These are phyloP conservation scores for Epichloe glyceriae DNA, from an alignment of 2,329 filamentous ascomycete genomes.

Conservation along the genomic window DNA sequence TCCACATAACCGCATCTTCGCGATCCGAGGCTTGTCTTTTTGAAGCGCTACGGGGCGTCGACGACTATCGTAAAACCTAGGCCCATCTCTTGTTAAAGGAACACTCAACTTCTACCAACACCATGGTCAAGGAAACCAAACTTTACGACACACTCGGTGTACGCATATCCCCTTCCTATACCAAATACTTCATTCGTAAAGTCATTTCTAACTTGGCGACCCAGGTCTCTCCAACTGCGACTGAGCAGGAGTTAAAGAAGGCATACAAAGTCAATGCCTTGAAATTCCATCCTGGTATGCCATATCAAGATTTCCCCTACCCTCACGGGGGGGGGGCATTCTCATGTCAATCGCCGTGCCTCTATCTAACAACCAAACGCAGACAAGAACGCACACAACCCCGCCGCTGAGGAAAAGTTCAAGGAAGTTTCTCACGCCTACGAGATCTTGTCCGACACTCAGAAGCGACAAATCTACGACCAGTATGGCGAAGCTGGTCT, in stretches of 20 bases:
- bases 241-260: constrained; percentile 80
- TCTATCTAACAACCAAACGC: constrained; percentile 2
- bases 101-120: constrained; percentile 18
- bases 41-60: constrained; percentile 4
- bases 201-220: background rate
- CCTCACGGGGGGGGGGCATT: background rate
- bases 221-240: constrained; percentile 65
- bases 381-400: constrained; percentile 97
- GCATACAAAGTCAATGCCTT: constrained; percentile 75
- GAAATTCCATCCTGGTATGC: constrained; percentile 72
- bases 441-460: constrained; percentile 80
- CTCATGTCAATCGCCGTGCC: background rate
- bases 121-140: constrained; percentile 69
- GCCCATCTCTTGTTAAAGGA: constrained; percentile 3
- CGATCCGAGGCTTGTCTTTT: background rate
- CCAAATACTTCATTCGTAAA: background rate
- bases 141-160: constrained; percentile 70
- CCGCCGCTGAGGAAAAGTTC: constrained; percentile 91
- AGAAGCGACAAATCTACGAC: constrained; percentile 88
- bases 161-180: constrained; percentile 23
- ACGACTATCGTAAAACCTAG: background rate
- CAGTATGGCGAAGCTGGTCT: constrained; percentile 96
- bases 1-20: background rate
- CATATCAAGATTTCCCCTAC: constrained; percentile 6
- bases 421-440: constrained; percentile 95